Base-by-base conservation (phyloP, 2,329 filamentous ascomycete species). In the Neocucurbitaria cava region DNA sequence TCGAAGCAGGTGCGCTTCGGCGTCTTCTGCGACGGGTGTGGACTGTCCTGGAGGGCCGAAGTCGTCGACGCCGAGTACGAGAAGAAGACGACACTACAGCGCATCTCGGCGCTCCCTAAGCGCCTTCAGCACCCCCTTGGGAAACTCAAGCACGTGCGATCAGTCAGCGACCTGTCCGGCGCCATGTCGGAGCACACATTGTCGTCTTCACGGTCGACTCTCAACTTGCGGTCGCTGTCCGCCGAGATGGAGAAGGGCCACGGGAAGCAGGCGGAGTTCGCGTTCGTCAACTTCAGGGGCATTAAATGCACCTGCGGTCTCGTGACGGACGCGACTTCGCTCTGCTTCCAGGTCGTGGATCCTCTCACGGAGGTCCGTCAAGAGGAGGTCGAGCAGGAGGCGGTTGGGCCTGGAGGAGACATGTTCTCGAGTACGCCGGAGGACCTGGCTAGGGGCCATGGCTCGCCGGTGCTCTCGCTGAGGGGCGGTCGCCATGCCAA, bases 301-400 rank as follows among this genome's bases (percentile, higher is more conserved):
- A 55, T 65, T 11, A 38, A 43, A 11, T 72, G 69, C 46, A 59
- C 53, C 1, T 70, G 69, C 39, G 63, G 61, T 8, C 38, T 52
- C 15, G 36, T 38, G 7, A 63, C 63, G 8, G 54, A 61, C 17
- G 28, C 58, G 23, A 26, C 42, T 9, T 58, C 57, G 1, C 51
- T 70, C 7, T 68, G 62, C 49, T 71, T 69, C 40, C 62, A 69
- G 58, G 52, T 68, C 21, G 43, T 59, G 5, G 61, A 64, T 3
- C 31, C 41, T 2, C 49, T 51, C 17, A 49, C 42, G 30, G 48
- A 39, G 9, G 44, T 44, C 13, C 15, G 26, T n/a, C 24, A 48
- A 17, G 44, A 40, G 5, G 30, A 40, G n/a, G 36, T 31, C n/a
- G 44, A 23, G 17, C 30, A 41, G 10, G 33, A 40, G 6, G 39